Evolutionary conservation across 2,329 filamentous ascomycete genomes (phyloP).

Genomic region (Stachybotrys chlorohalonatus): DNA sequence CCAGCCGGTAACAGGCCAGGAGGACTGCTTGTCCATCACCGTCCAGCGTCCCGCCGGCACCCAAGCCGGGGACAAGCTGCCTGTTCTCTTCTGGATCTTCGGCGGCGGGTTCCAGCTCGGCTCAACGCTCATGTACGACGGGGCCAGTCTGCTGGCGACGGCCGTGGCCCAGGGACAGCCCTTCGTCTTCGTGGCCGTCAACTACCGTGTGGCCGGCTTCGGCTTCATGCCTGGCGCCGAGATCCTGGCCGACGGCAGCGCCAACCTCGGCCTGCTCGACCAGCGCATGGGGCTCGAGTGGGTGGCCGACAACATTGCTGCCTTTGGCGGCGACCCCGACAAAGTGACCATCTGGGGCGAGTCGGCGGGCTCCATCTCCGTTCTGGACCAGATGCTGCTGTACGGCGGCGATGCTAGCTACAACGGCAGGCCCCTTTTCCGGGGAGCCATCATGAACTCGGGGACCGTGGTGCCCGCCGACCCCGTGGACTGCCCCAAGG

Average conservation of each 20-base stretch:
- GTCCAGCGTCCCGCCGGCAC: constrained; percentile 51
- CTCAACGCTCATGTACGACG: constrained; percentile 43
- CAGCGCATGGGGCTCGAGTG: constrained; percentile 66
- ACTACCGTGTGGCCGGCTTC: constrained; percentile 68
- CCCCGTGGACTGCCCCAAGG: constrained; percentile 55
- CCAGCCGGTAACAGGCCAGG: constrained; percentile 43
- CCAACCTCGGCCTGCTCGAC: constrained; percentile 65
- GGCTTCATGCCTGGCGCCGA: constrained; percentile 65
- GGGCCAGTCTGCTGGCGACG: constrained; percentile 31
- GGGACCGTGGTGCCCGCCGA: constrained; percentile 54
- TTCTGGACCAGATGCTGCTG: constrained; percentile 66
- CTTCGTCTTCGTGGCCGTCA: constrained; percentile 67
- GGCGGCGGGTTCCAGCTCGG: constrained; percentile 56
- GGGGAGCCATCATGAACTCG: constrained; percentile 70
- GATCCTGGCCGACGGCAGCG: constrained; percentile 54
- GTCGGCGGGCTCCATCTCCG: constrained; percentile 62
- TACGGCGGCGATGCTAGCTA: constrained; percentile 66
- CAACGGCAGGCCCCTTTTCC: constrained; percentile 67
- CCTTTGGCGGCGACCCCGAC: constrained; percentile 70
- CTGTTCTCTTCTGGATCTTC: constrained; percentile 64
- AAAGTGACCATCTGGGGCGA: constrained; percentile 77
- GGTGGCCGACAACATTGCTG: constrained; percentile 67
- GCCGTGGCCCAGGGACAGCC: constrained; percentile 37
- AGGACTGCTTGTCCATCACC: constrained; percentile 56
- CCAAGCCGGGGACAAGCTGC: constrained; percentile 44